Conservation (phyloP, 2,329 filamentous ascomycete species). For the Rasamsonia emersonii region DNA sequence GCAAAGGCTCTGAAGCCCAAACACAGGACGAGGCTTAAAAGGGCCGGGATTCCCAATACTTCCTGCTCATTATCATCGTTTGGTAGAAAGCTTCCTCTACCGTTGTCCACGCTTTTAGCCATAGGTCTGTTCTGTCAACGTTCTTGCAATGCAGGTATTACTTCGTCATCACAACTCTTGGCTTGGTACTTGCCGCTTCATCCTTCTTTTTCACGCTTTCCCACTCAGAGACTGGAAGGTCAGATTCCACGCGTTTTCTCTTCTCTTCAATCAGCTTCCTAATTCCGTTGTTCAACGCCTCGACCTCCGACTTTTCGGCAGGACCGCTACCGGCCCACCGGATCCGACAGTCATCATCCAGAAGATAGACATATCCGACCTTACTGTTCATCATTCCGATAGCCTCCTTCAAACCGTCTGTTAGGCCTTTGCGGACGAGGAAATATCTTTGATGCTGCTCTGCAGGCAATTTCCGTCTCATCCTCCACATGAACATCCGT, state of each 20-base stretch:
- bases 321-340: constrained; percentile 77
- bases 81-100: too few relatives aligned
- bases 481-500: constrained; percentile 42
- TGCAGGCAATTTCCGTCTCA: constrained; percentile 40
- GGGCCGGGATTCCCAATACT: too few relatives aligned
- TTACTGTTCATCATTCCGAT: constrained; percentile 74
- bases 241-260: constrained; percentile 16
- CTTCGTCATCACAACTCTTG: too few relatives aligned
- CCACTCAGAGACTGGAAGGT: constrained; percentile 15
- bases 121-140: too few relatives aligned
- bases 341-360: constrained; percentile 81
- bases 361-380: constrained; percentile 86
- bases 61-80: too few relatives aligned
- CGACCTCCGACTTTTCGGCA: constrained; percentile 32
- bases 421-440: constrained; percentile 49
- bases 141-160: too few relatives aligned
- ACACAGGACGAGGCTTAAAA: too few relatives aligned
- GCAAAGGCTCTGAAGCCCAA: too few relatives aligned
- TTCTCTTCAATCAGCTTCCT: constrained; percentile 35
- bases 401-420: constrained; percentile 48
- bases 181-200: constrained; percentile 5
- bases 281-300: constrained; percentile 34
- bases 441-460: constrained; percentile 52
- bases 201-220: constrained; percentile 4
- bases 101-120: too few relatives aligned